Evolutionary conservation across 768 basidiomycete species (phyloP), one percentile per base, ranked within the genome.

Genomic region (Amanita thiersii): DNA sequence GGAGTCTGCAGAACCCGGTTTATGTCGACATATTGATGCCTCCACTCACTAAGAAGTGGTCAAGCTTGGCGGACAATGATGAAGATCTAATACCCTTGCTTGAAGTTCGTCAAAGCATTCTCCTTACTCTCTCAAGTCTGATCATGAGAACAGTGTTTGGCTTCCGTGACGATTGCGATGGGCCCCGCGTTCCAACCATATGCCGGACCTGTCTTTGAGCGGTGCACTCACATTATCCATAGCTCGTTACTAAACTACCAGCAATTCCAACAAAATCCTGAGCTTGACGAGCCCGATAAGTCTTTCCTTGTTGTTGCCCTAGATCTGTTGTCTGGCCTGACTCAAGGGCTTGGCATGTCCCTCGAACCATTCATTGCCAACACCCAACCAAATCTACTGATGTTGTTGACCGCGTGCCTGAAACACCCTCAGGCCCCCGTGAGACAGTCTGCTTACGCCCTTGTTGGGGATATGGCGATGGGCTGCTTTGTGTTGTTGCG

Each of bases 11-110:
- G 55, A 88, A 92, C 56, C 75, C 88, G 5, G 65, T 76, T 6
- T 92, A 86, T 56, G 86, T 98, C 39, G 90, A 96, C 30, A 92
- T 97, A 48, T 65, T 99, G 50, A 94, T 99, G 92, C 94, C 94
- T 2, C 90, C 94, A 26, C 65, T 99, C 44, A 86, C 88, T 38
- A 75, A 73, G 44, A 79, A 86, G 51, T 99, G 96, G 96, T 63
- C 79, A n/a, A 84, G 83, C 56, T 64, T 98, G 42, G 78, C 81
- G 57, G 91, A 97, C 56, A 80, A 90, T 40, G 93, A 98, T 43
- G 82, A 86, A 5, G 91, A 96, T 58, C 58, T 99, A 29, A 91
- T 97, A 37, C 96, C 96, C 0, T 69, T 99, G 33, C 76, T 99
- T 5, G 96, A 99, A 81, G 94, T 96, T 51, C 44, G 71, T 50